Evolutionary conservation across 371 early-diverging fungal genomes (phyloP).

Genomic region (Mucor racemosus): DNA sequence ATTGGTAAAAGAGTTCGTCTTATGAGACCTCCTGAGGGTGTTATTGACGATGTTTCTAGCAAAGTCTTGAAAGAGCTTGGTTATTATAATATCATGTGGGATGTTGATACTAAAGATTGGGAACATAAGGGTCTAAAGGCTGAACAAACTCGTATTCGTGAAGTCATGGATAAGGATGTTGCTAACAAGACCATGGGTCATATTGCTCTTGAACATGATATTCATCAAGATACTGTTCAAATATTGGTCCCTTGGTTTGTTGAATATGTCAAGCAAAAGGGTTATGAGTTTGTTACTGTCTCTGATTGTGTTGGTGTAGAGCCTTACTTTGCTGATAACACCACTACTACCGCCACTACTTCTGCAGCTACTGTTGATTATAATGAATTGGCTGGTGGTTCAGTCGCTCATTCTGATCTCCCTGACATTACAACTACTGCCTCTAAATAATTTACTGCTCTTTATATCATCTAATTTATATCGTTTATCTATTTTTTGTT

Average conservation of each 20-base stretch:
- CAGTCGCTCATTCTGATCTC: neutral
- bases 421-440: neutral
- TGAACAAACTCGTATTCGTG: slow-evolving; percentile 24
- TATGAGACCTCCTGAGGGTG: slow-evolving; percentile 61
- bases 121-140: slow-evolving; percentile 19
- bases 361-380: neutral
- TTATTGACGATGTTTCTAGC: slow-evolving; percentile 33
- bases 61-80: slow-evolving; percentile 49
- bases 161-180: slow-evolving; percentile 20
- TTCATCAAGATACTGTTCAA: slow-evolving; percentile 38
- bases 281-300: slow-evolving; percentile 43
- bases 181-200: slow-evolving; percentile 34
- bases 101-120: slow-evolving; percentile 64
- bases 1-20: slow-evolving; percentile 15
- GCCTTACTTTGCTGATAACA: slow-evolving; percentile 9
- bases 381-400: neutral
- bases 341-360: neutral
- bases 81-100: slow-evolving; percentile 58
- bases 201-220: slow-evolving; percentile 50
- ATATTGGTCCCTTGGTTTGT: slow-evolving; percentile 47
- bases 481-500: neutral
- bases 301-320: slow-evolving; percentile 42
- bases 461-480: neutral
- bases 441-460: neutral
- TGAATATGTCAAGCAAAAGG: slow-evolving; percentile 33